Evolutionary conservation across 805 yeast species (phyloP), one percentile per base, ranked within the genome.

Genomic region (Wickerhamiella kurtzmanii): DNA sequence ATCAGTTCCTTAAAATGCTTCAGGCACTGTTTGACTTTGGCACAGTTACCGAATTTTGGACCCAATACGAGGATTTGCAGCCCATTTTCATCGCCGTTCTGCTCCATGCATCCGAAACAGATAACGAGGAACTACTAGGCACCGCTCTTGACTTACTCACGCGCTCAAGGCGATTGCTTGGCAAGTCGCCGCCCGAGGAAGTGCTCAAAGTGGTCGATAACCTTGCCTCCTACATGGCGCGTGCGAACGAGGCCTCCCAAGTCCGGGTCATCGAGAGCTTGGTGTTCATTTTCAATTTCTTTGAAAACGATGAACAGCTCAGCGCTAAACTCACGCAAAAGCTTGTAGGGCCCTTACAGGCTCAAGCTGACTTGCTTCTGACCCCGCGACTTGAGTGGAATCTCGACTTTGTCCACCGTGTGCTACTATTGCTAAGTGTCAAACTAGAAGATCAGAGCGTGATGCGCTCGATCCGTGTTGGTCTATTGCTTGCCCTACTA

Each of bases 391-490:
- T 28, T 16, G 40, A 35, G 35, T 32, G 39, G 20, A 22, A 39
- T 16, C 47, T 45, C 17, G 25, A 18, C 18, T n/a, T 18, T 2
- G 4, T 45, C 20, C 35, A 35, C 22, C 17, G 35, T 4, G 19
- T 19, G n/a, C 42, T 28, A 15, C 22, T 40, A 25, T 20, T 18
- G 41, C 22, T 38, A 17, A 25, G 9, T 6, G 38, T 22, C 35
- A 13, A 15, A 4, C 28, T n/a, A n/a, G 41, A 45, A 20, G 39
- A 19, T 3, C 22, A 17, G 16, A 21, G 35, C 22, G 35, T 17
- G 35, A 39, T 17, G 18, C 25, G 22, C n/a, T 38, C 22, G 35
- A n/a, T 45, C 13, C 47, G 47, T 4, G 47, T 38, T 16, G 37
- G 39, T 16, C 37, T 40, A 9, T 20, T 45, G 39, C 32, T 41